These are phyloP conservation scores for Hygrophorus russula DNA, from an alignment of 768 basidiomycete genomes.

Conservation along the genomic window DNA sequence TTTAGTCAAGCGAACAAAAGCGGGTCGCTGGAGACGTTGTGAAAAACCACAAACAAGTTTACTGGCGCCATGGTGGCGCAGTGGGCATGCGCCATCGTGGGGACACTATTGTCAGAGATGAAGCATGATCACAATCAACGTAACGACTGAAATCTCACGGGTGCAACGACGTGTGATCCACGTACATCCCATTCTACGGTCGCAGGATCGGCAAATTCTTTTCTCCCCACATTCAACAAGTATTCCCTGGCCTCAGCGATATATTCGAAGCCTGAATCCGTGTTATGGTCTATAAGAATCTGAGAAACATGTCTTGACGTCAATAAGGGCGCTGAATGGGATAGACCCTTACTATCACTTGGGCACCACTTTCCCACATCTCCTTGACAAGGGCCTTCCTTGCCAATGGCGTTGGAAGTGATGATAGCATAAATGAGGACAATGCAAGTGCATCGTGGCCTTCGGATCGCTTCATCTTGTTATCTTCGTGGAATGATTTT, in stretches of 20 bases:
- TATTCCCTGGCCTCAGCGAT: slow-evolving; percentile 72
- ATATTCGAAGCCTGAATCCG: slow-evolving; percentile 59
- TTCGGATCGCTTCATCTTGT: slow-evolving; percentile 26
- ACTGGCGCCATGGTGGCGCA: slow-evolving; percentile 43
- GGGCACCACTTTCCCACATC: slow-evolving; percentile 89
- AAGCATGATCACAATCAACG: slow-evolving; percentile 2
- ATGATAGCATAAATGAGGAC: slow-evolving; percentile 80
- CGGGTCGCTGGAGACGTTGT: slow-evolving; percentile 79
- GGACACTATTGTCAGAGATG: slow-evolving; percentile 51
- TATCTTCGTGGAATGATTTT: slow-evolving; percentile 41
- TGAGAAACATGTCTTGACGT: slow-evolving; percentile 18
- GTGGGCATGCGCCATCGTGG: slow-evolving; percentile 78
- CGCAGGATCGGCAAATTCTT: slow-evolving; percentile 41
- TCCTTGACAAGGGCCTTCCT: slow-evolving; percentile 62
- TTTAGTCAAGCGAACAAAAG: slow-evolving; percentile 80
- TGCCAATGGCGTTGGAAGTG: slow-evolving; percentile 47
- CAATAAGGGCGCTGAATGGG: slow-evolving; percentile 3
- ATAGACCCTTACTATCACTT: slow-evolving; percentile 48
- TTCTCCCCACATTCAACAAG: slow-evolving; percentile 52
- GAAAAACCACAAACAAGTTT: slow-evolving; percentile 69
- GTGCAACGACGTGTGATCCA: slow-evolving; percentile 81
- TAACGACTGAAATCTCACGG: slow-evolving; percentile 38
- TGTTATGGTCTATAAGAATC: slow-evolving; percentile 83
- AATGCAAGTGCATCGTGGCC: slow-evolving; percentile 55
- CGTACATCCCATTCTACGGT: slow-evolving; percentile 22